phyloP scores from a whole-genome alignment of 768 basidiomycete species.

The Macrolepiota dolichaula region DNA sequence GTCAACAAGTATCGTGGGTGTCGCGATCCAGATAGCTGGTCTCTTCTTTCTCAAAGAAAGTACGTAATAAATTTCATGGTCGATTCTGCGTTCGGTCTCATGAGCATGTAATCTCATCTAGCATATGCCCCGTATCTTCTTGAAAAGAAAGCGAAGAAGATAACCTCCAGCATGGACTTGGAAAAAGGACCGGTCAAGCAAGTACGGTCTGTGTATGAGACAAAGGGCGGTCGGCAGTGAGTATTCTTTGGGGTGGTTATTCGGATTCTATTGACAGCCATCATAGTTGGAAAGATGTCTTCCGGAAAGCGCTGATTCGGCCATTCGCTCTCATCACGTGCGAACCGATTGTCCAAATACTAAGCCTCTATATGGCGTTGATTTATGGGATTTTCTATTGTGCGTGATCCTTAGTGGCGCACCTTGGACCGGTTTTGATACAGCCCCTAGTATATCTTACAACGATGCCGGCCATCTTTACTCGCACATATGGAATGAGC shows the following conservation, averaged over 20 bases:
- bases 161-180: conserved; percentile 40
- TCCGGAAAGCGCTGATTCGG: conserved; percentile 53
- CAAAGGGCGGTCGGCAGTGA: conserved; percentile 38
- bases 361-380: conserved; percentile 68
- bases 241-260: conserved; percentile 15
- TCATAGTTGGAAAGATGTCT: conserved; percentile 47
- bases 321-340: conserved; percentile 60
- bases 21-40: conserved; percentile 50
- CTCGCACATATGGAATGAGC: conserved; percentile 47
- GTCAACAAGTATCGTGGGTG: conserved; percentile 60
- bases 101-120: conserved; percentile 26
- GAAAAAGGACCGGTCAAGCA: conserved; percentile 38
- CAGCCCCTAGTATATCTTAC: conserved; percentile 57
- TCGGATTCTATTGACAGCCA: neutral
- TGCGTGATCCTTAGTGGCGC: conserved; percentile 25
- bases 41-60: conserved; percentile 62
- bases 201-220: conserved; percentile 49
- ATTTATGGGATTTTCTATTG: conserved; percentile 62
- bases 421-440: neutral
- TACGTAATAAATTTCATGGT: conserved; percentile 23
- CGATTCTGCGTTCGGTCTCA: neutral
- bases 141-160: conserved; percentile 45
- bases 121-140: conserved; percentile 42
- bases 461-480: conserved; percentile 59
- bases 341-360: conserved; percentile 69